Conservation (phyloP, 306 rosid species). For the Vigna nakashimae region DNA sequence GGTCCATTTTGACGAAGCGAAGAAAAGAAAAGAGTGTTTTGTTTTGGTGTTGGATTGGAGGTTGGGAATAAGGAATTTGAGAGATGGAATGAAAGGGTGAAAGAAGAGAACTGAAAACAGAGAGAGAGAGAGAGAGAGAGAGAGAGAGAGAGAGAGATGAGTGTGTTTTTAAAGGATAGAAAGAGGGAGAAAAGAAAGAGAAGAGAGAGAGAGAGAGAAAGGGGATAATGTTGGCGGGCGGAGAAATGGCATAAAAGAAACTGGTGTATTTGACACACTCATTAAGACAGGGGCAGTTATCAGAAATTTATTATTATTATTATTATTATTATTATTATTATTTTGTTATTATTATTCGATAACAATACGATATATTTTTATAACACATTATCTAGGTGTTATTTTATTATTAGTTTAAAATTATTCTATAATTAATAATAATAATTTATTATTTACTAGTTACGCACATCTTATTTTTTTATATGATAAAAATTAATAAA, state of each 20-base stretch:
- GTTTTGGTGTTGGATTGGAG: neutral
- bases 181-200: neutral
- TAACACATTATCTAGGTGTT: too few relatives aligned
- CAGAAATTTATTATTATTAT: too few relatives aligned
- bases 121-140: neutral
- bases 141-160: too few relatives aligned
- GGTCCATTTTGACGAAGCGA: constrained; percentile 52
- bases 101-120: neutral
- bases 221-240: neutral
- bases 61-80: neutral
- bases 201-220: neutral
- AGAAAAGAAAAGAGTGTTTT: too few relatives aligned
- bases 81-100: neutral
- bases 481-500: too few relatives aligned
- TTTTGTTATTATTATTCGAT: too few relatives aligned
- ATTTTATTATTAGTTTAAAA: too few relatives aligned
- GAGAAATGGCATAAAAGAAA: neutral
- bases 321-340: too few relatives aligned
- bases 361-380: too few relatives aligned
- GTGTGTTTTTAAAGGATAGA: too few relatives aligned
- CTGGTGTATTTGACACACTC: neutral
- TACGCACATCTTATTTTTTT: too few relatives aligned
- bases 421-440: rapidly evolving
- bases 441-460: too few relatives aligned
- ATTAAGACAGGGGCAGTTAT: neutral